Evolutionary conservation across 176 grass and related monocot species (phyloP), one percentile per base, ranked within the genome.

Genomic region (Lolium multiflorum): DNA sequence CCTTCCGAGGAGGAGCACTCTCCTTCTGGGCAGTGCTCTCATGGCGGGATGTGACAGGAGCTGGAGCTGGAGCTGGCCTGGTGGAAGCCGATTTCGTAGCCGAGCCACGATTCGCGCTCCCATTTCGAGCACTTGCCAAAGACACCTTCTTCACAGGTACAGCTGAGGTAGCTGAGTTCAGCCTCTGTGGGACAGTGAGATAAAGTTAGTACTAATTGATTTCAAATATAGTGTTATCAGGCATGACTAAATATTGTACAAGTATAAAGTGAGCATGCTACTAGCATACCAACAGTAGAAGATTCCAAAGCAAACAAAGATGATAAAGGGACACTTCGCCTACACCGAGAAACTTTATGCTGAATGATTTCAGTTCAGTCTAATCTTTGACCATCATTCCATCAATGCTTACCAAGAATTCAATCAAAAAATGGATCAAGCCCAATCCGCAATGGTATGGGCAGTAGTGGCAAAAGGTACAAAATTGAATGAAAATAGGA

Each of bases 141-240:
- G 93, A 72, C 82, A 64, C 77, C 78, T 93, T 95, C 71, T 92
- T 93, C 24, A 76, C 24, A 58, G 76, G 82, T 60, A 84, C 91
- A 84, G 58, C 81, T 26, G 83, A 78, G 74, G 55, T 75, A 71
- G 83, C 73, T 65, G 81, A 66, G 74, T 80, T 93, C 51, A 81
- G 76, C 51, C 78, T 93, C 93, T 95, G 82, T 70, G 76, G 9
- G 44, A n/a, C 76, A 79, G 86, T 82, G 37, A 20, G 59, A 80
- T 22, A 51, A 92, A 69, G 25, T 54, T 58, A 43, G 14, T 35
- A 35, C 31, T 50, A 75, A 62, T 0, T 73, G 59, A 63, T 24
- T 81, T 82, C 58, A 86, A 56, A 49, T 26, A 11, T 59, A 9
- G 41, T 67, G 50, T 47, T 74, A 48, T 20, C 12, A 74, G 65